These are phyloP conservation scores for Cladosporium sp. DNA, from an alignment of 2,329 filamentous ascomycete species.

Conservation along the genomic window DNA sequence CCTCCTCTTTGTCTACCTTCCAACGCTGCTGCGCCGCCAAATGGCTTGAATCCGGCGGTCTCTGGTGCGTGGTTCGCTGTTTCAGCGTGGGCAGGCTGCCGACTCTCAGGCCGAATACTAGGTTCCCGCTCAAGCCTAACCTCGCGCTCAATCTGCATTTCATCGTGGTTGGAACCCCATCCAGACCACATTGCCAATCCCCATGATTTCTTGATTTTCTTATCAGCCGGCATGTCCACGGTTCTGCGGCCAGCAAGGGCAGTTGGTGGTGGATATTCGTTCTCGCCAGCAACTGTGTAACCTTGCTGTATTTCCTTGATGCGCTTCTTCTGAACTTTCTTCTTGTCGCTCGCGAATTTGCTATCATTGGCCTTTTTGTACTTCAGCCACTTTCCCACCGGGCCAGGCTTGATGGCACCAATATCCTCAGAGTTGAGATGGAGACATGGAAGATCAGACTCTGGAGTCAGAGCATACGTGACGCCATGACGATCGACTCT, in stretches of 20 bases:
- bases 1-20: not conserved
- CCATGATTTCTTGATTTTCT: constrained; percentile 50
- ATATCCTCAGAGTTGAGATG: constrained; percentile 61
- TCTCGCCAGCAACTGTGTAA: constrained; percentile 64
- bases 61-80: not conserved
- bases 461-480: constrained; percentile 63
- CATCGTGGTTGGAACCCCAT: constrained; percentile 87
- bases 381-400: constrained; percentile 77
- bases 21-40: not conserved
- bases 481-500: constrained; percentile 73
- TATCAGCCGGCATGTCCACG: constrained; percentile 46
- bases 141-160: constrained; percentile 64
- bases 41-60: not conserved
- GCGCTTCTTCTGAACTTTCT: constrained; percentile 67
- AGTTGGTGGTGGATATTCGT: constrained; percentile 76
- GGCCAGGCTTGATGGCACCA: constrained; percentile 73
- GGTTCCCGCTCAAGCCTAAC: constrained; percentile 32
- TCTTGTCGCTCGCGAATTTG: constrained; percentile 65
- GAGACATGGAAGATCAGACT: constrained; percentile 63
- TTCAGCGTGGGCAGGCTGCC: not conserved
- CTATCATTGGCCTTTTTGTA: constrained; percentile 69
- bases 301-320: constrained; percentile 68
- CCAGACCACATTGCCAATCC: constrained; percentile 78
- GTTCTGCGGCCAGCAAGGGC: constrained; percentile 55
- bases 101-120: constrained; percentile 4